Conservation (phyloP, 2,329 filamentous ascomycete genomes). For the Tolypocladium album region DNA sequence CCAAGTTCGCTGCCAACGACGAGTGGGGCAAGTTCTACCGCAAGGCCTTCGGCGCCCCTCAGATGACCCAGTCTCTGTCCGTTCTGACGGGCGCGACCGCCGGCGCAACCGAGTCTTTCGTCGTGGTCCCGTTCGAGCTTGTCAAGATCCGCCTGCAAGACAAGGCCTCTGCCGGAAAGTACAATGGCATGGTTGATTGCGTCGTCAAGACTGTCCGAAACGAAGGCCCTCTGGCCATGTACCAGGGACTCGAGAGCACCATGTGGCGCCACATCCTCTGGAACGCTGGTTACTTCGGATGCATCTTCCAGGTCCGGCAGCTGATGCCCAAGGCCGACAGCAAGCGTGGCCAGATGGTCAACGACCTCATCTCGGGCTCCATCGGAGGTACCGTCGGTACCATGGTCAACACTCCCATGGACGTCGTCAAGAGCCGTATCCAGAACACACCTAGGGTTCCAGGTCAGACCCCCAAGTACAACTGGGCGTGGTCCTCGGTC, state of each 20-base stretch:
- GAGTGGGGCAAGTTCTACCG: conserved; percentile 96
- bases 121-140: conserved; percentile 95
- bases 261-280: conserved; percentile 86
- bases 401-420: conserved; percentile 87
- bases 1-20: conserved; percentile 98
- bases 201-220: conserved; percentile 70
- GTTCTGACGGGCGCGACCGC: conserved; percentile 90
- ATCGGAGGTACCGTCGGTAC: conserved; percentile 85
- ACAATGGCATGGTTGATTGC: conserved; percentile 72
- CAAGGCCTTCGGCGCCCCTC: conserved; percentile 67
- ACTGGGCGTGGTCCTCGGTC: conserved; percentile 90
- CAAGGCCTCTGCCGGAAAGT: conserved; percentile 82
- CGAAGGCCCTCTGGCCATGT: conserved; percentile 80
- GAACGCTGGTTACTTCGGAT: conserved; percentile 96
- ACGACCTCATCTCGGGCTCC: conserved; percentile 78
- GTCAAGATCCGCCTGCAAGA: conserved; percentile 98
- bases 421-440: conserved; percentile 96
- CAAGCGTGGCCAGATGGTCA: conserved; percentile 72
- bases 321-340: conserved; percentile 71
- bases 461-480: conserved; percentile 86
- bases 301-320: conserved; percentile 91
- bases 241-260: conserved; percentile 94
- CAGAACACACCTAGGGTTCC: conserved; percentile 82
- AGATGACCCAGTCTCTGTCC: conserved; percentile 88
- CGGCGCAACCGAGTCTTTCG: conserved; percentile 90